A percentile compares a stretch with the other conserved stretches of the same genome.
Conservation (phyloP, 2,329 filamentous ascomycete species). For the Colletotrichum liriopes region DNA sequence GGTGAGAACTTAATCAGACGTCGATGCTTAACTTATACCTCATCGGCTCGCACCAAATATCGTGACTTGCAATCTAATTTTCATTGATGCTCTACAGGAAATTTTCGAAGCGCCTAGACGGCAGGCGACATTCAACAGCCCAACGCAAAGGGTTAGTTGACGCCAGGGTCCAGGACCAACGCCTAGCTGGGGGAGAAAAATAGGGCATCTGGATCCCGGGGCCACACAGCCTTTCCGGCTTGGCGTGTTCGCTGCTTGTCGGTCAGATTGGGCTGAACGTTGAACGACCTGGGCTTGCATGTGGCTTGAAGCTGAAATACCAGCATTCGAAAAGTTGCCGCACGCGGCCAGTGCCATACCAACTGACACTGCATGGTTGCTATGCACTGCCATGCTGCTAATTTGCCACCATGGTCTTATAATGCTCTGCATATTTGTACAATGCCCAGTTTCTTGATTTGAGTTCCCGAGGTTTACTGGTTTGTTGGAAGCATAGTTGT, state of each 20-base stretch:
- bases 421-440: not conserved
- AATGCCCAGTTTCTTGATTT: not conserved
- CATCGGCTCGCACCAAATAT: not conserved
- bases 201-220: not conserved
- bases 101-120: not conserved
- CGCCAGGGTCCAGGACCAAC: not conserved
- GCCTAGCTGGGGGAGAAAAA: not conserved
- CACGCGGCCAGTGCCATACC: conserved; percentile 3
- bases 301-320: conserved; percentile 25
- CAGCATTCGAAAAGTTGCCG: not conserved
- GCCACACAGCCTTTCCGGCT: not conserved
- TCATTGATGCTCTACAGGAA: not conserved
- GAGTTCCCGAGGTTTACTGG: too few species aligned
- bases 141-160: conserved; percentile 10
- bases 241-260: conserved; percentile 1
- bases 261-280: conserved; percentile 7
- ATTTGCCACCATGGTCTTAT: not conserved
- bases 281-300: not conserved
- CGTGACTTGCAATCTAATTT: not conserved
- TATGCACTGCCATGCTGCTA: not conserved
- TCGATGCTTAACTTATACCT: conserved; percentile 3
- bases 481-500: not conserved
- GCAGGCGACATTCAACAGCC: conserved; percentile 1
- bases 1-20: not conserved
- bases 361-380: not conserved